Evolutionary conservation across 768 basidiomycete species (phyloP), one percentile per base, ranked within the genome.

Genomic region (Rhodosporidiobolus sp.): DNA sequence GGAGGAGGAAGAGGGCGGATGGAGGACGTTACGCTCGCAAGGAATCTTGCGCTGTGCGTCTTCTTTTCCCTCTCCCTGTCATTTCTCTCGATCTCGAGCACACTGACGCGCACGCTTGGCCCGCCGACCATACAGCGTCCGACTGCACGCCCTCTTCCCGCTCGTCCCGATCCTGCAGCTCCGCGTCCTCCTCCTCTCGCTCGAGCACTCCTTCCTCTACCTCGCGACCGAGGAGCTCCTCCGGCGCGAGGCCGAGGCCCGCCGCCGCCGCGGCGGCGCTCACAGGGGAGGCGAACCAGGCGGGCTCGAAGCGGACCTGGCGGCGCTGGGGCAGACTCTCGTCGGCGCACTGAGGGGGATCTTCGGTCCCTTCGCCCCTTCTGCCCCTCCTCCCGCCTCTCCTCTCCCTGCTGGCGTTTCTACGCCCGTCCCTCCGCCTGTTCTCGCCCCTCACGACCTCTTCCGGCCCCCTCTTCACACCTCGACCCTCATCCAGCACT

Each of bases 111-210:
- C 9, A 7, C 45, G 1, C 45, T 26, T 4, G 16, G 4, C 48
- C 43, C 14, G 56, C n/a, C n/a, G 9, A 2, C 16, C 14, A n/a
- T 17, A 5, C 58, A 70, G 69, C 3, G 38, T 59, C 52, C 69
- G 63, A 8, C 63, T 65, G 14, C 69, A 70, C 57, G 16, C 45
- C 57, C 43, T 70, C 38, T 70, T 70, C 50, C 69, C 69, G 12
- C 52, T 52, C 45, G 63, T 59, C 11, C 52, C 63, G 3, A 60
- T 70, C 61, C 19, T 22, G 3, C 19, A 49, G 5, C 61, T 69
- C 3, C 68, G 61, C 48, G 10, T 20, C 9, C 26, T 49, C 56
- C 38, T 70, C 24, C 63, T 53, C 63, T 19, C 24, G 0, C n/a
- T 45, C 17, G 19, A 32, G 3, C 63, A 63, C 48, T 63, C 68